Base-by-base conservation (phyloP, 2,329 filamentous ascomycete species). In the Leptographium radiaticola region DNA sequence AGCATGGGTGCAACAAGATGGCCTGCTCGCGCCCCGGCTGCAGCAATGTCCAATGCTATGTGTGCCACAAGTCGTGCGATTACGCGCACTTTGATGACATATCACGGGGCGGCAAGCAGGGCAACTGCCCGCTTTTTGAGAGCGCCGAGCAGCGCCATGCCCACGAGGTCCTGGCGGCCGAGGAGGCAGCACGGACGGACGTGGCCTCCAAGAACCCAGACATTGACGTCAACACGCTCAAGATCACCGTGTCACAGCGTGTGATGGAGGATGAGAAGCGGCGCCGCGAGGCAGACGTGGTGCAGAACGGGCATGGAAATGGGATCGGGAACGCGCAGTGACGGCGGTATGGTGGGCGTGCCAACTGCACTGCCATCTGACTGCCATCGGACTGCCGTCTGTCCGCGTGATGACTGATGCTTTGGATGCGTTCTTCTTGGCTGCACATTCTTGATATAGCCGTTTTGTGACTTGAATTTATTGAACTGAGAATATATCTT, bases 1-100 rank as follows among this genome's bases (percentile, higher is more conserved):
- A 83, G 39, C 65, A 71, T 36, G 89, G 89, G 3, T 95, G 89
- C 70, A 94, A 94, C 69, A 90, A 90, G 68, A 87, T 95, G 78
- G 75, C 66, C 0, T 95, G 89, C 65, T 71, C 77, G 0, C 75
- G 75, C n/a, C 51, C 62, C 43, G 68, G 68, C 1, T 83, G 79
- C 56, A 6, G 53, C 2, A 76, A 79, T 46, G 62, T 75, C 0
- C 78, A 81, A 58, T 85, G 83, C 63, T 89, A 89, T 61, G 74
- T 88, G 44, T 95, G 89, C 68, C 82, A 81, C 25, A 73, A 83
- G 60, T 77, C 79, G 1, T 78, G 75, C 54, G 68, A 76, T 54
- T 93, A 94, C 62, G 60, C 71, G 0, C 89, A 94, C 66, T 94
- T 94, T 62, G 71, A 83, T 56, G 75, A 84, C 52, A 13, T 54